Base-by-base conservation (phyloP, 163 green algal genomes). In the Volvox carteri region DNA sequence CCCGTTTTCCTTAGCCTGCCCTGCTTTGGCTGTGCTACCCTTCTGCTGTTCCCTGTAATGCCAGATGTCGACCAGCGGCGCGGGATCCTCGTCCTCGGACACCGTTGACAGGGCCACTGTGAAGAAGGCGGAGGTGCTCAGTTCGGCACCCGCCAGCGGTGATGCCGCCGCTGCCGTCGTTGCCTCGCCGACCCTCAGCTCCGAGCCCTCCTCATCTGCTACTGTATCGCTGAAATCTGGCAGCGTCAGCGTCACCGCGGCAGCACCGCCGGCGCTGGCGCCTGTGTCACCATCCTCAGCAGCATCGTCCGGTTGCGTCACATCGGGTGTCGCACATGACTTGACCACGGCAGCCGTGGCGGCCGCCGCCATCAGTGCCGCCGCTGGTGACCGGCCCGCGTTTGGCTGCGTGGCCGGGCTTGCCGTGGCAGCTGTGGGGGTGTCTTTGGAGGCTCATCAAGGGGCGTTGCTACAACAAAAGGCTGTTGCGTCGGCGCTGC, bases 361-460 rank as follows among this genome's bases (percentile, higher is more conserved):
- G 0, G 65, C 65, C 6, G 81, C 81, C 18, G 83, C 37, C 23
- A n/a, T 88, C 23, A 25, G 35, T 25, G 68, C 83, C 68, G 25
- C 50, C 0, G 37, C 39, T 0, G 9, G n/a, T 33, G 33, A n/a
- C 16, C 67, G 37, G 12, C 68, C 83, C 0, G 39, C 68, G 2
- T 74, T 88, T 25, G 67, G 68, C 37, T 73, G 21, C 50, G 83
- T 81, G 16, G 68, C 83, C 2, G 83, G 83, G 28, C 23, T 88
- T 4, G 83, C 83, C 2, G 83, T 88, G 4, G 83, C 68, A 4
- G 50, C 41, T 9, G 21, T 88, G 4, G 83, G 58, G 12, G 67
- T 37, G 0, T 19, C 50, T 16, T 23, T 84, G 48, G 46, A 65
- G 73, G 35, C 65, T 2, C 44, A 46, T 52, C 72, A 60, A 28